phyloP scores from a whole-genome alignment of 257 asterid species.

The Osmanthus fragrans region DNA sequence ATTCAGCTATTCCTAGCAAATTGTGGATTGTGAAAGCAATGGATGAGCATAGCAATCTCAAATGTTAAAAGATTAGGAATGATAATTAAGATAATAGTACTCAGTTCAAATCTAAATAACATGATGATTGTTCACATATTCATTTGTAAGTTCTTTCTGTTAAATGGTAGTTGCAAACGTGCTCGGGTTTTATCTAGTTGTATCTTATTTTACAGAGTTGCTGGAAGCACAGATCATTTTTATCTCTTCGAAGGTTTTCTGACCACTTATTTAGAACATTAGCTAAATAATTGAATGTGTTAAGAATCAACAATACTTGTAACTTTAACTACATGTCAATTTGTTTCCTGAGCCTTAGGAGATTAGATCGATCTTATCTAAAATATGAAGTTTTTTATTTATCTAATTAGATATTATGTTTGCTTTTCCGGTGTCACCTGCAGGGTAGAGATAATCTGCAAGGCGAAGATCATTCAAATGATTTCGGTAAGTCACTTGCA shows the following conservation, averaged over 20 bases:
- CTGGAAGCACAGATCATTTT: background rate
- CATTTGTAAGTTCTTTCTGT: background rate
- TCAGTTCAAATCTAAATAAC: background rate
- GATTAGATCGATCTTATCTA: background rate
- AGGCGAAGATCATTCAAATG: conserved; percentile 27
- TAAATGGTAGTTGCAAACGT: background rate
- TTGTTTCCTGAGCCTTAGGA: background rate
- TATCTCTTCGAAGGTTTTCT: background rate
- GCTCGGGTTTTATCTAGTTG: background rate
- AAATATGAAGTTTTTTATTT: background rate
- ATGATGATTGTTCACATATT: background rate
- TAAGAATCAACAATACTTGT: background rate
- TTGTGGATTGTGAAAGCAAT: background rate
- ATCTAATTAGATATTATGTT: background rate
- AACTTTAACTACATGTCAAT: background rate
- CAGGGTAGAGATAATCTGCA: conserved; percentile 41
- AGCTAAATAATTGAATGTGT: background rate
- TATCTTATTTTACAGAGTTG: background rate
- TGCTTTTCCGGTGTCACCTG: background rate
- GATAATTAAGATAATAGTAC: background rate
- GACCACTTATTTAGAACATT: too few relatives aligned
- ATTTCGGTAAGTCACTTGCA: conserved; percentile 31
- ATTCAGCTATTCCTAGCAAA: background rate
- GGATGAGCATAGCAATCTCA: background rate
- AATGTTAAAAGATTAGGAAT: background rate